Base-by-base conservation (phyloP, 768 basidiomycete species). In the Scleroderma citrinum region DNA sequence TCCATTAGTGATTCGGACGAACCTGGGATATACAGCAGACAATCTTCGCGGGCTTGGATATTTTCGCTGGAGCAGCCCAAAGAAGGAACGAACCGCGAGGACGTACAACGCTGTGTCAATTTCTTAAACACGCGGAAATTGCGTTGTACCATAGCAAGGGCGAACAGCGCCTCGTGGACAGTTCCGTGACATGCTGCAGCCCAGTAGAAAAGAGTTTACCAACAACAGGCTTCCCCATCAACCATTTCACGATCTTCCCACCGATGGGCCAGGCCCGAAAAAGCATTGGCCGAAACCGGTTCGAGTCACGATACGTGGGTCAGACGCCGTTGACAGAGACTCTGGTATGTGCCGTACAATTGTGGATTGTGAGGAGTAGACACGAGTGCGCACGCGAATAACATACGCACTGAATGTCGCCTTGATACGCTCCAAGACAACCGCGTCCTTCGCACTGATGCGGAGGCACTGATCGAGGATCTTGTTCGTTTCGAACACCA, bases 91-190 rank as follows among this genome's bases (percentile, higher is more conserved):
- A 58, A 35, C 56, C 49, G 46, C 50, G 48, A 55, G 48, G 47
- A 50, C 45, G 52, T 23, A 20, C 49, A 53, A 54, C 42, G 58
- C 56, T 58, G 61, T 57, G 55, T 57, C 49, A 37, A 48, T 50
- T 56, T 34, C 45, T 8, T 43, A 23, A 44, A 53, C 60, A 62
- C 51, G 60, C 63, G 63, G 63, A 59, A 66, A 66, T 64, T 63
- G 62, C 61, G 44, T 59, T 58, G 55, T 60, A 35, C 47, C 36
- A 26, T 49, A 43, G 26, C 46, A 43, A 56, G 45, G 48, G 34
- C 43, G 39, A 31, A 34, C 45, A 32, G 38, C 24, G 53, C 61
- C 61, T 62, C 61, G 61, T 59, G 58, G 52, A 40, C 48, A 20
- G 17, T 39, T 36, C 36, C 38, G 52, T 53, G 53, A 47, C 55